Evolutionary conservation across 495 filamentous ascomycete species (phyloP), one percentile per base, ranked within the genome.

Genomic region (Acidomyces sp.): DNA sequence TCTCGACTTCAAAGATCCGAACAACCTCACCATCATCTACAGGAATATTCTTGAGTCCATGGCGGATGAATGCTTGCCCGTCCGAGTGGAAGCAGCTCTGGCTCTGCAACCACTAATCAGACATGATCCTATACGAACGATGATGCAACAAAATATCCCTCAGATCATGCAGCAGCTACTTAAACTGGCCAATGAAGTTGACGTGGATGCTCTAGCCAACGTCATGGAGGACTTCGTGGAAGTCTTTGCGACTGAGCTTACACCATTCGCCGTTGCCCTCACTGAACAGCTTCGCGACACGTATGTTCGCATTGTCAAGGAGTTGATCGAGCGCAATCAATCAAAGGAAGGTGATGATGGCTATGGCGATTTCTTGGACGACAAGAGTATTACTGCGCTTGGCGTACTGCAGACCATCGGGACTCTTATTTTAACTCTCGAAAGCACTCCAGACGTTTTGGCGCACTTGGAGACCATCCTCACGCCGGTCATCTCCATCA

Each of bases 171-270:
- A 97, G 62, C 86, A 96, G 61, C 67, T 97, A 12, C 71, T 97
- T 22, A 96, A 96, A 63, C 64, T 97, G 43, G 88, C 90, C 19
- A 94, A 94, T 55, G 86, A 94, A 62, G 85, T 85, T 31, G 86
- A 93, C 51, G 87, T 94, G 36, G 86, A 94, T 60, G 84, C 86
- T 13, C 61, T 94, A 15, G 85, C 86, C n/a, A 93, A 93, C 51
- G 86, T 94, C n/a, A 94, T 94, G 90, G 90, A 97, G 58, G 92
- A 97, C 52, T 96, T 96, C 57, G 90, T 97, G 36, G 90, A 97
- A 59, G 90, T 96, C 0, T 97, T 97, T 60, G 87, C 90, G 13
- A 66, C 82, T 2, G 92, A 97, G 56, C 70, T 97, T 37, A 97
- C 90, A 1, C 90, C 90, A 6, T 97, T 97, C 55, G 90, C 90